Evolutionary conservation across 2,329 filamentous ascomycete species (phyloP).

Genomic region (Fusarium xylarioides): DNA sequence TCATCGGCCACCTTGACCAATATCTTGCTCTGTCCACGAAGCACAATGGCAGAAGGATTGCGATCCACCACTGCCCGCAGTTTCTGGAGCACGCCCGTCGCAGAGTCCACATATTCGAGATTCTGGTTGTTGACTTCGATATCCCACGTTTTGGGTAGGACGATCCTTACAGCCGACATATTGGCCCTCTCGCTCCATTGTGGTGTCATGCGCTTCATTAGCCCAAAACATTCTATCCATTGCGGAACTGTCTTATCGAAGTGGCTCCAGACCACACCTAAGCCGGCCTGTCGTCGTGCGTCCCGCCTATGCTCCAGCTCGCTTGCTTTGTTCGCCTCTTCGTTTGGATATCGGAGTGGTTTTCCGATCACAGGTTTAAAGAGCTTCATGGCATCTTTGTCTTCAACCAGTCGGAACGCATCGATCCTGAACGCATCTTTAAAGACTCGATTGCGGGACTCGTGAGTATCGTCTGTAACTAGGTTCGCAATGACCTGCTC

Average conservation of each 20-base stretch:
- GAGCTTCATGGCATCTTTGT: conserved; percentile 31
- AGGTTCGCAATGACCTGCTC: conserved; percentile 21
- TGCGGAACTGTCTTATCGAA: conserved; percentile 45
- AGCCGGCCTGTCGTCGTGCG: conserved; percentile 49
- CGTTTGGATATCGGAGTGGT: conserved; percentile 43
- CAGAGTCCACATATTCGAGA: conserved; percentile 48
- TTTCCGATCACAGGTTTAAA: conserved; percentile 43
- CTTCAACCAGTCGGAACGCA: conserved; percentile 21
- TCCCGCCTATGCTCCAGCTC: conserved; percentile 29
- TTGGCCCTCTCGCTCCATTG: conserved; percentile 43
- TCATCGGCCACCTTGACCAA: conserved; percentile 49
- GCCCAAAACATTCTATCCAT: conserved; percentile 53
- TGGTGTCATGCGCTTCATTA: conserved; percentile 51
- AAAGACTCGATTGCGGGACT: conserved; percentile 42
- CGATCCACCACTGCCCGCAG: conserved; percentile 48
- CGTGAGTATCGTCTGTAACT: conserved; percentile 14
- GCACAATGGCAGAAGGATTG: conserved; percentile 45
- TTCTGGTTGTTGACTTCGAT: conserved; percentile 47
- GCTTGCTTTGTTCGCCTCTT: conserved; percentile 37
- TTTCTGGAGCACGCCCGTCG: conserved; percentile 46
- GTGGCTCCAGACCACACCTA: conserved; percentile 47
- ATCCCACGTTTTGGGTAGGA: conserved; percentile 49
- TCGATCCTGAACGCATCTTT: conserved; percentile 44
- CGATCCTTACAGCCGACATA: conserved; percentile 50
- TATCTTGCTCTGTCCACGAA: conserved; percentile 45